Evolutionary conservation across 2,329 filamentous ascomycete genomes (phyloP).

Genomic region (Periglandula ipomoeae): DNA sequence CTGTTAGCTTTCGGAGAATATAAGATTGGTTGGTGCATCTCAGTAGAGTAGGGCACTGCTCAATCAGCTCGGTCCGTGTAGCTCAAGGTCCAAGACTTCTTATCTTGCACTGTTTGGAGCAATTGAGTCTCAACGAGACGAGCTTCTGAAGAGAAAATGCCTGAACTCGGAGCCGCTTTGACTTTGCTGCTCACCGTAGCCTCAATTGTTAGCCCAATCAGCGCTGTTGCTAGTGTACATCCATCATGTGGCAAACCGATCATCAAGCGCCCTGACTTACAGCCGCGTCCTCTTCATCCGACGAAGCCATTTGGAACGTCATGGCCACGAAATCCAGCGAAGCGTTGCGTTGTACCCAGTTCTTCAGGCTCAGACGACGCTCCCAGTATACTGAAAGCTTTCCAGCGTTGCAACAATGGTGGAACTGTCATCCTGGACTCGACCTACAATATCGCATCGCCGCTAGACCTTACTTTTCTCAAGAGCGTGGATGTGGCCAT

Average conservation of each 20-base stretch:
- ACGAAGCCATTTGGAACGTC: neutral
- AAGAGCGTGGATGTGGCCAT: conserved; percentile 52
- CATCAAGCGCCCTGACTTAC: neutral
- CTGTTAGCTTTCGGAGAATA: neutral
- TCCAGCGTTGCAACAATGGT: conserved; percentile 45
- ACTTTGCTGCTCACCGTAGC: neutral
- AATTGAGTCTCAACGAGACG: no score
- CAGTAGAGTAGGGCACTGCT: no score
- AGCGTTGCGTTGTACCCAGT: neutral
- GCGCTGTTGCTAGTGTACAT: no score
- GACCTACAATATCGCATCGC: conserved; percentile 53
- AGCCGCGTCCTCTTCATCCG: neutral
- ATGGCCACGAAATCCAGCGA: neutral
- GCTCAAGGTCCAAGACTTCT: neutral
- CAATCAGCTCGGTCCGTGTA: no score
- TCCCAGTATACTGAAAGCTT: neutral
- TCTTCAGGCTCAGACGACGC: neutral
- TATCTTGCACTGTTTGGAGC: neutral
- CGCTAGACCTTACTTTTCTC: conserved; percentile 56
- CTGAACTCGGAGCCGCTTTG: neutral
- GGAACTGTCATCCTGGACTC: conserved; percentile 52
- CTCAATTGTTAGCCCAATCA: neutral
- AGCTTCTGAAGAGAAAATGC: neutral
- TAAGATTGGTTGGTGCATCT: no score
- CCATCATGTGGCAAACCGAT: no score